Percentiles rank a stretch among this genome's conserved stretches.
These are phyloP conservation scores for Orbilia brochopaga DNA, from an alignment of 2,329 filamentous ascomycete genomes.

Conservation along the genomic window DNA sequence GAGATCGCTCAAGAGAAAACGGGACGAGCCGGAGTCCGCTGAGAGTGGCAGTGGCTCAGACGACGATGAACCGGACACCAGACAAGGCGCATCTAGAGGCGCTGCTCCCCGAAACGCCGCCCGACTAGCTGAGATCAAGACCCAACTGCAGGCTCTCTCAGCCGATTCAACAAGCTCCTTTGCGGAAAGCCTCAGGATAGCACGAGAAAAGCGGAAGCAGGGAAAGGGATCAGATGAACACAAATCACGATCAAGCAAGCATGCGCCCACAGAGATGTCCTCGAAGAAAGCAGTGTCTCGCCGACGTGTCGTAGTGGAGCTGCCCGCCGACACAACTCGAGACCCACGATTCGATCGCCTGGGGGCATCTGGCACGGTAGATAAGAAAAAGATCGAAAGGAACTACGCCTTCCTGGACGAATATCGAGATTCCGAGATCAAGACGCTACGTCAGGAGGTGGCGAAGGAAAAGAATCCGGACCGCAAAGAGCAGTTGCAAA, in stretches of 20 bases:
- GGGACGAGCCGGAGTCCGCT: constrained; percentile 22
- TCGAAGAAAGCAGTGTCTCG: constrained; percentile 84
- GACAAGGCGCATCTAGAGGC: constrained; percentile 18
- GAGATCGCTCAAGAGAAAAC: constrained; percentile 43
- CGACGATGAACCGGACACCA: constrained; percentile 11
- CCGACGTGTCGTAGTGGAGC: constrained; percentile 73
- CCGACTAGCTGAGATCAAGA: constrained; percentile 41
- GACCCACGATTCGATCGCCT: constrained; percentile 88
- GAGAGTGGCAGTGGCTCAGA: constrained; percentile 21
- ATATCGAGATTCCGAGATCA: constrained; percentile 84
- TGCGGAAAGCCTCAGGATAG: constrained; percentile 41
- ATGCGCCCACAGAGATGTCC: constrained; percentile 82
- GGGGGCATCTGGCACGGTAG: constrained; percentile 61
- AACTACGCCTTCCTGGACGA: constrained; percentile 88
- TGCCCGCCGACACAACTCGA: constrained; percentile 64
- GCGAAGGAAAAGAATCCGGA: constrained; percentile 70
- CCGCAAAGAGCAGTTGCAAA: constrained; percentile 73
- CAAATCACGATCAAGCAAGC: constrained; percentile 71
- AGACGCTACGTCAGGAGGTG: constrained; percentile 71
- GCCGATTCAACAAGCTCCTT: constrained; percentile 38
- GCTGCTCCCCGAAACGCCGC: constrained; percentile 28
- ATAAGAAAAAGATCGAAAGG: constrained; percentile 68
- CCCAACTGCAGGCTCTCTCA: constrained; percentile 30
- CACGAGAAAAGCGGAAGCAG: constrained; percentile 31
- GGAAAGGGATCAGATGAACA: constrained; percentile 12